Evolutionary conservation across 495 filamentous ascomycete species (phyloP).

Genomic region (Gamarada debralockiae): DNA sequence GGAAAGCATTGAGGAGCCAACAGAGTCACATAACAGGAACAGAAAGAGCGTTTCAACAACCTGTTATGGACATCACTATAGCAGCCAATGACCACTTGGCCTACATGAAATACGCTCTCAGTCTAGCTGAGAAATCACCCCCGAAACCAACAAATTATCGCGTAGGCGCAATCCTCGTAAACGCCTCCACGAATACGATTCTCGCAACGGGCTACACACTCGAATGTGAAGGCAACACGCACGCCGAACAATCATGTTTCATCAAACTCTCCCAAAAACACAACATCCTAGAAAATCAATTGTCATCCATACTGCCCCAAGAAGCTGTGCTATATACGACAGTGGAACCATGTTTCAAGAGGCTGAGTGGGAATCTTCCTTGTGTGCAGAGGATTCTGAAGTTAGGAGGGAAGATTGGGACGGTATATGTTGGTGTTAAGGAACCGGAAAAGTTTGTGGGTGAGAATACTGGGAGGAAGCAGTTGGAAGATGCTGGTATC

Average conservation of each 20-base stretch:
- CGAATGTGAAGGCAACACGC: slow-evolving; percentile 88
- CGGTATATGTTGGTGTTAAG: slow-evolving; percentile 81
- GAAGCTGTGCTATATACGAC: slow-evolving; percentile 78
- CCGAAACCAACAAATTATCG: slow-evolving; percentile 89
- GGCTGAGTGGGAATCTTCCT: slow-evolving; percentile 75
- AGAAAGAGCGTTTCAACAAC: no score
- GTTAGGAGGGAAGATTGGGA: slow-evolving; percentile 51
- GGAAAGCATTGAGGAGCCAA: no score
- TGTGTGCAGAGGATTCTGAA: slow-evolving; percentile 79
- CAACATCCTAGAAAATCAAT: slow-evolving; percentile 47
- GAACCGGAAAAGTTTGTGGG: slow-evolving; percentile 89
- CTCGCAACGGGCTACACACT: slow-evolving; percentile 87
- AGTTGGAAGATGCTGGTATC: slow-evolving; percentile 71
- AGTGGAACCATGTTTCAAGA: slow-evolving; percentile 84
- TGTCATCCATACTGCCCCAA: slow-evolving; percentile 51
- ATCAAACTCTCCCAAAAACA: slow-evolving; percentile 52
- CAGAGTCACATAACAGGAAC: no score
- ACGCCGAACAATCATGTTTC: slow-evolving; percentile 91
- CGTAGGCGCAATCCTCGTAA: slow-evolving; percentile 80
- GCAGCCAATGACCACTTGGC: slow-evolving; percentile 46
- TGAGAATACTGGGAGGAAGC: slow-evolving; percentile 67
- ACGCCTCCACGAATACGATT: slow-evolving; percentile 52
- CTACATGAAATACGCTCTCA: slow-evolving; percentile 71
- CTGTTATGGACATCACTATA: no score
- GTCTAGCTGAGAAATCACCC: slow-evolving; percentile 70